These are phyloP conservation scores for Alternaria sp. DNA, from an alignment of 2,329 filamentous ascomycete species.

Conservation along the genomic window DNA sequence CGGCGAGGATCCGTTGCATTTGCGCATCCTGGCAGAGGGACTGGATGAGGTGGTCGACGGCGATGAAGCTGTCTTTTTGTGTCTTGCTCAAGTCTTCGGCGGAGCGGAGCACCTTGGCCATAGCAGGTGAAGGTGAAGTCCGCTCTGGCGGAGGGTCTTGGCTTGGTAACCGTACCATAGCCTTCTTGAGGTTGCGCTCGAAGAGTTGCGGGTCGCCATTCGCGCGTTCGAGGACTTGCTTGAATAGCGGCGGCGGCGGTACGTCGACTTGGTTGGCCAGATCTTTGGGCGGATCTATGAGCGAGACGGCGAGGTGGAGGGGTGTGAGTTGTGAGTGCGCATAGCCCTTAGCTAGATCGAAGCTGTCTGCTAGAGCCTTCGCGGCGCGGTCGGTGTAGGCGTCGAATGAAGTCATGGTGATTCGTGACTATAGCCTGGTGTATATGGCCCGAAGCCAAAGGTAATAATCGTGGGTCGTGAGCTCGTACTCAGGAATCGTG, in stretches of 20 bases:
- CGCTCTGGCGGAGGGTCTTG: conserved; percentile 94
- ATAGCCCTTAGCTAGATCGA: conserved; percentile 86
- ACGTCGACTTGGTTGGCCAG: conserved; percentile 70
- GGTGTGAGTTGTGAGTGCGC: conserved; percentile 89
- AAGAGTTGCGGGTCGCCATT: conserved; percentile 91
- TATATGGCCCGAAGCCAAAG: conserved; percentile 27
- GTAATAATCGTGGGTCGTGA: conserved; percentile 13
- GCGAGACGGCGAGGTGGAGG: conserved; percentile 83
- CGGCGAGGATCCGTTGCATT: conserved; percentile 76
- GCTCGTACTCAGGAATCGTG: conserved; percentile 18
- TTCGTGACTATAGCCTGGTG: conserved; percentile 26
- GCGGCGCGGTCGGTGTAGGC: conserved; percentile 94
- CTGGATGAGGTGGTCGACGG: conserved; percentile 91
- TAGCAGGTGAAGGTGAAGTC: conserved; percentile 79
- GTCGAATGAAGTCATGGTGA: conserved; percentile 75
- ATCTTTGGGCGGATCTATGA: conserved; percentile 77
- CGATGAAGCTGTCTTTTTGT: conserved; percentile 96
- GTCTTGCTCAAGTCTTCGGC: conserved; percentile 92
- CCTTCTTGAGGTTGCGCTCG: conserved; percentile 89
- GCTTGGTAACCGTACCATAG: conserved; percentile 85
- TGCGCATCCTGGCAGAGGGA: conserved; percentile 79
- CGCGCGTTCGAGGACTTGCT: conserved; percentile 91
- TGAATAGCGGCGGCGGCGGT: conserved; percentile 77
- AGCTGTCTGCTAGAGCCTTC: conserved; percentile 87
- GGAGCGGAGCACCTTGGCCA: conserved; percentile 81